Percentiles rank a stretch among this genome's conserved stretches.
Conservation (phyloP, 257 asterid genomes). For the Nicotiana undulata region DNA sequence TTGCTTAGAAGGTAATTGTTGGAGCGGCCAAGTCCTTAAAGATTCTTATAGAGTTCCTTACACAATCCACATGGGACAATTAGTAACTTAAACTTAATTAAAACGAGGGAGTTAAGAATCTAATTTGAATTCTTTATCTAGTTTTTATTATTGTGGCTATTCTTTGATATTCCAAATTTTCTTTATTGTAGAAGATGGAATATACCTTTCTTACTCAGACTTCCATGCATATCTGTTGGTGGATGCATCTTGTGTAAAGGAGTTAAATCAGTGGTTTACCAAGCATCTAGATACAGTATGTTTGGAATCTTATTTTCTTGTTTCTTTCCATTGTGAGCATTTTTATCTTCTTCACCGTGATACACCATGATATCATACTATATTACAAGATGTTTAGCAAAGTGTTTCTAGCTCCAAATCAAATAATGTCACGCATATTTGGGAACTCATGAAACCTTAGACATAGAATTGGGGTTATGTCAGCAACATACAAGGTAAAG, state of each 20-base stretch:
- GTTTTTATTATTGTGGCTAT: constrained; percentile 1
- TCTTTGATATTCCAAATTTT: constrained; percentile 3
- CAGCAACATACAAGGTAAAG: background rate
- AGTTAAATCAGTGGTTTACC: constrained; percentile 82
- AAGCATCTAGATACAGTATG: constrained; percentile 87
- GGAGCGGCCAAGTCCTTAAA: background rate
- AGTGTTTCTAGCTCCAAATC: background rate
- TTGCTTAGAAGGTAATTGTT: background rate
- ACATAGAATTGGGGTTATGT: background rate
- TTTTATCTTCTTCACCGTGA: background rate
- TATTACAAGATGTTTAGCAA: background rate
- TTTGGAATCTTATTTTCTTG: background rate
- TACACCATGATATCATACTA: background rate
- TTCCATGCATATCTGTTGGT: constrained; percentile 69
- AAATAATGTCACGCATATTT: background rate
- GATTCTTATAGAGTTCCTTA: background rate
- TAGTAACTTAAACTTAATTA: background rate
- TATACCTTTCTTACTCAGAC: constrained; percentile 84
- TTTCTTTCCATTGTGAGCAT: background rate
- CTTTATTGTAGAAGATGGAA: constrained; percentile 62
- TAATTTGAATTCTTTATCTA: background rate
- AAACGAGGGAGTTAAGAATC: background rate
- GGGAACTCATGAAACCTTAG: background rate
- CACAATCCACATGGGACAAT: background rate
- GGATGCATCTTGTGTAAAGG: constrained; percentile 83